Evolutionary conservation across 2,329 filamentous ascomycete species (phyloP), one percentile per base, ranked within the genome.

Genomic region (Diaporthe sp.): DNA sequence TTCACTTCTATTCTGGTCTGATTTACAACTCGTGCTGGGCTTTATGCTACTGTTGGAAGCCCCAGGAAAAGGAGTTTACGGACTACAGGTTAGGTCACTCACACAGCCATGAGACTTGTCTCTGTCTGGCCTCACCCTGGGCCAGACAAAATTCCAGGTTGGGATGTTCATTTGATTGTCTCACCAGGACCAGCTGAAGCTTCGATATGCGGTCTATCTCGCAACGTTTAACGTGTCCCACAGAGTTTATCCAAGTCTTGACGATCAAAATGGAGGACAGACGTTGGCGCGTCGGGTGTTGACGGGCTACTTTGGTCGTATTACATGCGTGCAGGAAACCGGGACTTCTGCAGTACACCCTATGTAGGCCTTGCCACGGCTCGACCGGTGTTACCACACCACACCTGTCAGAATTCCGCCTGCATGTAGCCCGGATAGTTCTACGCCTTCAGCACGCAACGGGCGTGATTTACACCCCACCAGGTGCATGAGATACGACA

Each of bases 301-400:
- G 47, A 39, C 22, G 9, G 25, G 47, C 31, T 68, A 15, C n/a
- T 28, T 68, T 13, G 15, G 47, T 68, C 31, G 31, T 28, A 13
- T 22, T 68, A n/a, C n/a, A 53, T 53, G 47, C 65, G 53, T 53
- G 65, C 31, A 10, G 12, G 47, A 51, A 68, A 37, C 65, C 65
- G 31, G 34, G 3, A 25, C 1, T 53, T 37, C 47, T 68, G 65
- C 47, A 68, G 31, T 53, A n/a, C 2, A 10, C 47, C 58, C 12
- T 39, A 20, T 28, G 2, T 13, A 15, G 49, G 9, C 65, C 65
- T 49, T 68, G 65, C 25, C 13, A 39, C 31, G n/a, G 28, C 22
- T 12, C 34, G 15, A 17, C 65, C 8, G 31, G 31, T 53, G 47
- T 68, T 17, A 47, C 47, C 31, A 53, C 65, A 68, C 65, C 31